Base-by-base conservation (phyloP, 495 filamentous ascomycete species). In the Lasiosphaeris hirsuta region DNA sequence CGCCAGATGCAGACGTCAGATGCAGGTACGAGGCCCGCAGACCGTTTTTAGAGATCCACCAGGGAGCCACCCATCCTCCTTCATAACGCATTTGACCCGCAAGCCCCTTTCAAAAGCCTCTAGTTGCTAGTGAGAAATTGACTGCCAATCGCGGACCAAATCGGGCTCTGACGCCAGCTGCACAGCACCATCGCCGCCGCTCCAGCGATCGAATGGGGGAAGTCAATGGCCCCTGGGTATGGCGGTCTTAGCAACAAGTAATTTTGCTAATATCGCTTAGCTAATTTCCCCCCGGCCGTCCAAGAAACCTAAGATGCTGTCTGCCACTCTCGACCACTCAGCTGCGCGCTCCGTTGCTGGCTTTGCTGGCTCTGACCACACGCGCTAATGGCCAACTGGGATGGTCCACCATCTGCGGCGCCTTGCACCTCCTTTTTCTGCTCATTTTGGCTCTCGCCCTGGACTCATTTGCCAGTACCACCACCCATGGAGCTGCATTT, bases 221-320 rank as follows among this genome's bases (percentile, higher is more conserved):
- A 34, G 42, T 41, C 41, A 14, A 23, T 40, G 41, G 42, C 8
- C 23, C 23, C 44, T 41, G 48, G 30, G 49, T 42, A 63, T 53
- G 51, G 58, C 52, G 53, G 23, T 15, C 38, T 49, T 39, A 48
- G 57, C 42, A 35, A 9, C 56, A 37, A 43, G 50, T 48, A 58
- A 51, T 59, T 47, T 54, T 67, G 63, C 58, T 66, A 69, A 73
- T 73, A 57, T 73, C 71, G 71, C 67, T 73, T 73, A 69, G 54
- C 61, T 69, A 62, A 71, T 73, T 70, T 72, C 67, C 66, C 56
- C 44, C 53, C 19, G 50, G 51, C 40, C 33, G 46, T 54, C 58
- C 23, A 30, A 30, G 23, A 30, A 30, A 2, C 23, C 5, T 2
- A 30, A 30, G 23, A 30, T 30, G 23, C 23, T 30, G 23, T 30